Base-by-base conservation (phyloP, 805 yeast species). In the Candida manassasensis region DNA sequence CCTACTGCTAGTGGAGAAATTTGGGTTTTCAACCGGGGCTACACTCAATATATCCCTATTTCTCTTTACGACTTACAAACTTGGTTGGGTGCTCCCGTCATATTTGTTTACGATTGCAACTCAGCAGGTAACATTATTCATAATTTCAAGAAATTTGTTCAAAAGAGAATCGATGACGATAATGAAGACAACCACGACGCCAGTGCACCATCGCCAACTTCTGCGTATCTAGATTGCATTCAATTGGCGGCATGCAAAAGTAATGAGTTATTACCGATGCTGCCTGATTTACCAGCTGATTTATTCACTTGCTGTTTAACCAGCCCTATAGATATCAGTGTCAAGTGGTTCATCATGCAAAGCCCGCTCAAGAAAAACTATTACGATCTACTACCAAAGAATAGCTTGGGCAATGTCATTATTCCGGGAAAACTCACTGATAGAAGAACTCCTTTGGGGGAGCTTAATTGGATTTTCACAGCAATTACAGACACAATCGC, bases 401-500 rank as follows among this genome's bases (percentile, higher is more conserved):
- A 73, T 43, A 60, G 72, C 27, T 62, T 67, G 14, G 81, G 80
- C 0, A 71, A 69, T 41, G 73, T 89, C 26, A 72, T 75, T 22
- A 85, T 90, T 11, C 97, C 97, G 0, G 97, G 97, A 2, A 81
- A 84, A 43, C 65, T 88, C 31, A 84, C 96, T 3, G 98, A 93
- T 53, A 73, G 97, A 52, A 71, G 96, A 42, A 93, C 97, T 0
- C 97, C 97, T 1, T 62, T 93, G 29, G 98, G 98, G 22, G 98
- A 93, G 55, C 70, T 93, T 36, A 88, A 87, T 56, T 93, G 97
- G 97, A 90, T 93, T 21, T 93, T 90, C 60, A 93, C 97, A 1
- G 97, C 98, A 2, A 87, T 93, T 26, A 90, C 97, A 3, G 98
- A 93, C 57, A 90, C 97, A 0, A 90, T 93, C 35, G 98, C 98